A percentile compares a stretch with the other conserved stretches of the same genome.
Conservation (phyloP, 2,329 filamentous ascomycete genomes). For the Lasiodiplodia citricola region DNA sequence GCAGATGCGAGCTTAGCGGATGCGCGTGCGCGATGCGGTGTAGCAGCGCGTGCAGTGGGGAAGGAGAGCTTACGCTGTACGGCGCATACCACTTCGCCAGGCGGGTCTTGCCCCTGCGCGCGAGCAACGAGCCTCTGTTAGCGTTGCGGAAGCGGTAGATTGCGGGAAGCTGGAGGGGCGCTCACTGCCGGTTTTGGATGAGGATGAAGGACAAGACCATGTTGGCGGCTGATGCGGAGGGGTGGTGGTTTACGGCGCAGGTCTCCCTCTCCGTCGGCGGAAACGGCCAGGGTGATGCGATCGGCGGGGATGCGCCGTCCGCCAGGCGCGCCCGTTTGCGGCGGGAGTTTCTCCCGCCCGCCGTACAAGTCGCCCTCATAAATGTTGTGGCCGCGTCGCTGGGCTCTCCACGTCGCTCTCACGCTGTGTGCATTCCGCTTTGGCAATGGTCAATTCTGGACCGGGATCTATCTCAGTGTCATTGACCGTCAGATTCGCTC, state of each 20-base stretch:
- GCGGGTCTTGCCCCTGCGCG: conserved; percentile 87
- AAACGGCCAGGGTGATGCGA: conserved; percentile 13
- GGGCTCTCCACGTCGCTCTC: background rate
- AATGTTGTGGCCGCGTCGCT: conserved; percentile 11
- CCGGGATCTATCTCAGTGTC: background rate
- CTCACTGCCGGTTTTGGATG: conserved; percentile 86
- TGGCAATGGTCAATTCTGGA: background rate
- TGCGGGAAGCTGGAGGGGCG: conserved; percentile 25
- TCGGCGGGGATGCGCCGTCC: conserved; percentile 14
- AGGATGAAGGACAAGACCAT: conserved; percentile 84
- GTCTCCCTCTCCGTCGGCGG: conserved; percentile 10
- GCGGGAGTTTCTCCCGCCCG: conserved; percentile 24
- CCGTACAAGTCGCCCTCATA: background rate
- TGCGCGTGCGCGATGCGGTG: background rate
- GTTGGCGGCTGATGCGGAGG: conserved; percentile 29
- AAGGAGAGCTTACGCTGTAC: conserved; percentile 68
- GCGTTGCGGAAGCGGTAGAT: background rate
- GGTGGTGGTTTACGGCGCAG: background rate
- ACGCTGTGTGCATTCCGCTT: background rate
- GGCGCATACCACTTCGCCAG: conserved; percentile 99
- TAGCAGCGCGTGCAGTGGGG: background rate
- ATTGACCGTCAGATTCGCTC: background rate
- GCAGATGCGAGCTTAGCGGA: background rate
- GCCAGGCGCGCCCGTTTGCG: conserved; percentile 2
- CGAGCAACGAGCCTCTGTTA: conserved; percentile 10